Evolutionary conservation across 352 stramenopile species (phyloP).

Genomic region (Globisporangium splendens): DNA sequence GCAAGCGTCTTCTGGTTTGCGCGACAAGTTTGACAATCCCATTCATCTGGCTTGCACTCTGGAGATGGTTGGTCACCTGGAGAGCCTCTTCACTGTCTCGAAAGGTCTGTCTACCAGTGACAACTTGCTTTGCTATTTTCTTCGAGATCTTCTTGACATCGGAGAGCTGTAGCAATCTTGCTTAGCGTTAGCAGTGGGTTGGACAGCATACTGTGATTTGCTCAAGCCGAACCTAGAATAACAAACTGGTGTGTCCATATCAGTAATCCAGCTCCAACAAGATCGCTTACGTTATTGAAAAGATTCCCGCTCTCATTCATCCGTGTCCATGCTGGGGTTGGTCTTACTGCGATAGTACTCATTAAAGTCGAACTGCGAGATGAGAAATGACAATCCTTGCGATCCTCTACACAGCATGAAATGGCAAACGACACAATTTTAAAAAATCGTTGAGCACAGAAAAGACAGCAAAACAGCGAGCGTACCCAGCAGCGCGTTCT

Average conservation of each 20-base stretch:
- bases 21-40: slow-evolving; percentile 45
- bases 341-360: slow-evolving; percentile 81
- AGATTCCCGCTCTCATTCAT: slow-evolving; percentile 31
- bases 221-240: too few relatives aligned
- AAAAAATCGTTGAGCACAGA: neutral
- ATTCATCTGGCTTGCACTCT: slow-evolving; percentile 45
- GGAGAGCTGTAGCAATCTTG: neutral
- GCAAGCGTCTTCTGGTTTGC: neutral
- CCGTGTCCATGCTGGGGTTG: slow-evolving; percentile 29
- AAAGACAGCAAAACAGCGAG: slow-evolving; percentile 1
- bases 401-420: slow-evolving; percentile 33
- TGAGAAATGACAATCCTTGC: slow-evolving; percentile 81
- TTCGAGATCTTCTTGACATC: slow-evolving; percentile 61
- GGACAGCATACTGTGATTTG: too few relatives aligned
- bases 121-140: slow-evolving; percentile 68
- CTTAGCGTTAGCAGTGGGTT: too few relatives aligned
- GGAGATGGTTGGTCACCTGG: slow-evolving; percentile 39
- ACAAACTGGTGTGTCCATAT: neutral
- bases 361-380: slow-evolving; percentile 91
- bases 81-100: slow-evolving; percentile 46
- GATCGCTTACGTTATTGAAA: neutral
- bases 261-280: neutral
- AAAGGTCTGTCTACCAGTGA: slow-evolving; percentile 37
- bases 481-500: slow-evolving; percentile 46
- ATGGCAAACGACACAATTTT: slow-evolving; percentile 3